phyloP scores from a whole-genome alignment of 2,329 filamentous ascomycete species.

The Keithomyces neogunnii region DNA sequence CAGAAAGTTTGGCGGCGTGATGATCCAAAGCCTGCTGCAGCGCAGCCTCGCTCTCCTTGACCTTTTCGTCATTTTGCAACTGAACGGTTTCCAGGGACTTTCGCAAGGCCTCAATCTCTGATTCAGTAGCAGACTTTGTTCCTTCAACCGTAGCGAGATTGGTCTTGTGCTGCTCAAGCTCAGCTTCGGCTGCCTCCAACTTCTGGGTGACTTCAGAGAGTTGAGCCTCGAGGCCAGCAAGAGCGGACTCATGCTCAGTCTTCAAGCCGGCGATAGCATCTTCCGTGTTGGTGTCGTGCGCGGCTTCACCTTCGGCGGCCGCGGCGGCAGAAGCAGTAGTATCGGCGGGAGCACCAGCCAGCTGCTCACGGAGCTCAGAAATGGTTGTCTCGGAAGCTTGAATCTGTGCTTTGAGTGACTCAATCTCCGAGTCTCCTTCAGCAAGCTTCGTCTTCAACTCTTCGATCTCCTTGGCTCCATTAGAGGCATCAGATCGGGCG shows the following conservation, averaged over 20 bases:
- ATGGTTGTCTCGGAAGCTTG: conserved; percentile 47
- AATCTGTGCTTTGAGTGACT: conserved; percentile 48
- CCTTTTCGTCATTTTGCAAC: conserved; percentile 24
- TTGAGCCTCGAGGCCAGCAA: conserved; percentile 37
- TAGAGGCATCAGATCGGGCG: conserved; percentile 29
- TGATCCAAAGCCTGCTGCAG: conserved; percentile 33
- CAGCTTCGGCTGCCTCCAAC: conserved; percentile 40
- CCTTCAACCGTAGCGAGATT: conserved; percentile 39
- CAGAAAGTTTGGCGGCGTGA: conserved; percentile 40
- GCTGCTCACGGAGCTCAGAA: conserved; percentile 42
- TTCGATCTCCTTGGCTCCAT: conserved; percentile 47
- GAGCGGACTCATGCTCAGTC: conserved; percentile 38
- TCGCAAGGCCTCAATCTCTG: conserved; percentile 40
- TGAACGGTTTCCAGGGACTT: conserved; percentile 37
- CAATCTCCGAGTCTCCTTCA: conserved; percentile 49
- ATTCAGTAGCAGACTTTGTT: conserved; percentile 39
- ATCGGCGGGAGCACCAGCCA: conserved; percentile 31
- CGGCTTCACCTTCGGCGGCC: conserved; percentile 31
- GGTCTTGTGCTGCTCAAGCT: conserved; percentile 40
- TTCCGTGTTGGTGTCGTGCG: conserved; percentile 29
- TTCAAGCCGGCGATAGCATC: conserved; percentile 38
- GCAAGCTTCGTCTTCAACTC: conserved; percentile 51
- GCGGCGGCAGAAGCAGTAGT: conserved; percentile 24
- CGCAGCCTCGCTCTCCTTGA: conserved; percentile 22
- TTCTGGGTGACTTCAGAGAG: conserved; percentile 41